A percentile compares a stretch with the other conserved stretches of the same genome.
These are phyloP conservation scores for Suillus decipiens DNA, from an alignment of 768 basidiomycete genomes.

Conservation along the genomic window DNA sequence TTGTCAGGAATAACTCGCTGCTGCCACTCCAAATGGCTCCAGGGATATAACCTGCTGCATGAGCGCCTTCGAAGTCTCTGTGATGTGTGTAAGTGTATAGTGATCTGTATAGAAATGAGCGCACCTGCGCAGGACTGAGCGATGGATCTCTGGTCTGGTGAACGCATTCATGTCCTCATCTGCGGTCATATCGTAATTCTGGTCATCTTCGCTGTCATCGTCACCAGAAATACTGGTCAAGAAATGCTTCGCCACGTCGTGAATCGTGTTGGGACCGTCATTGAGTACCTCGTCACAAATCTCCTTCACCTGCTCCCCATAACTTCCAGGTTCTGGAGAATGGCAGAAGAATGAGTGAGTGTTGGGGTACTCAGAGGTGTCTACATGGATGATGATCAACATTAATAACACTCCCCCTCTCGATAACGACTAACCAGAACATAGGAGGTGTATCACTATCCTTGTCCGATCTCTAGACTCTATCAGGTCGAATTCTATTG, in stretches of 20 bases:
- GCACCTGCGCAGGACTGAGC: constrained; percentile 5
- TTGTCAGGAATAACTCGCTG: constrained; percentile 54
- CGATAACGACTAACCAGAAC: constrained; percentile 44
- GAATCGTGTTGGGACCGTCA: constrained; percentile 43
- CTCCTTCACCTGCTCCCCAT: constrained; percentile 40
- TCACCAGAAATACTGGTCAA: constrained; percentile 33
- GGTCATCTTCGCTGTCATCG: constrained; percentile 39
- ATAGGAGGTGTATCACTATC: constrained; percentile 43
- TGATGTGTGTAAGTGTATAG: not conserved
- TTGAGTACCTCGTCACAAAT: constrained; percentile 49
- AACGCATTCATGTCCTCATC: constrained; percentile 14
- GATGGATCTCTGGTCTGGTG: not conserved
- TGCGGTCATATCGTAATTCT: constrained; percentile 26
- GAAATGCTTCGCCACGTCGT: constrained; percentile 46
- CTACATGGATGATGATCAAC: constrained; percentile 32
- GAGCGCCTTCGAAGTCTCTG: constrained; percentile 63
- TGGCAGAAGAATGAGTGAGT: constrained; percentile 60
- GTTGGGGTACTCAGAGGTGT: constrained; percentile 67
- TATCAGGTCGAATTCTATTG: constrained; percentile 51
- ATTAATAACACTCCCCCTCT: not conserved
- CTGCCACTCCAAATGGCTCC: constrained; percentile 54
- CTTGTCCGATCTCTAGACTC: constrained; percentile 37
- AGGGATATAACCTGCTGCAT: constrained; percentile 58
- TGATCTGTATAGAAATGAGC: constrained; percentile 9
- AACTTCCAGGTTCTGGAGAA: constrained; percentile 42